Evolutionary conservation across 2,329 filamentous ascomycete species (phyloP), one percentile per base, ranked within the genome.

Genomic region (Thelonectria rubi): DNA sequence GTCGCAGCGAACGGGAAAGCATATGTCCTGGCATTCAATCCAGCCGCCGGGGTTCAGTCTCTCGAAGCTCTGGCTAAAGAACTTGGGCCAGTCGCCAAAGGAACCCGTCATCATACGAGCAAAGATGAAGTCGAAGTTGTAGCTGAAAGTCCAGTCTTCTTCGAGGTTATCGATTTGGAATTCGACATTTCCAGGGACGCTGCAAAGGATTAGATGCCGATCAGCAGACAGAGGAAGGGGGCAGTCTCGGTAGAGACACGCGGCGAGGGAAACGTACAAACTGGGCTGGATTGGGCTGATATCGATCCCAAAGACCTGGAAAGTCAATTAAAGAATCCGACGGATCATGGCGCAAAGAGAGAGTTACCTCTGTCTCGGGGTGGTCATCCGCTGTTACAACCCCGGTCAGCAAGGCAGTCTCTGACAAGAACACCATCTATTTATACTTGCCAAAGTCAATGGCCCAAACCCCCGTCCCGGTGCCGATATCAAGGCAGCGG

Each of bases 151-250:
- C 80, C 80, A 82, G n/a, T 74, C 69, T 17, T 76, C 74, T 43
- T 79, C 77, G 9, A 77, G 63, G 60, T 82, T 78, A 56, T 82
- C 80, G 45, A 82, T 72, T 30, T 80, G 78, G 64, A 85, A 86
- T 9, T 73, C 70, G 3, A 83, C 76, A 54, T 86, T 86, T 1
- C 80, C 76, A 2, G 83, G 82, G 3, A 83, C 79, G 67, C 78
- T 79, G 21, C 0, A 2, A 2, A 5, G 8, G 10, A 20, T 66
- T 12, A 64, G 53, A 48, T 9, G 8, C 20, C 7, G 2, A 37
- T 37, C 34, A 37, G 12, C n/a, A 34, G 5, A 6, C 34, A 14
- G 15, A 4, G 6, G 34, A 37, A 12, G 32, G 5, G 14, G 34
- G 26, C 7, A 9, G 26, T 30, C 26, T 9, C 40, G 18, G 12